phyloP scores from a whole-genome alignment of 441 rosid genomes.

The Lepidium campestre region DNA sequence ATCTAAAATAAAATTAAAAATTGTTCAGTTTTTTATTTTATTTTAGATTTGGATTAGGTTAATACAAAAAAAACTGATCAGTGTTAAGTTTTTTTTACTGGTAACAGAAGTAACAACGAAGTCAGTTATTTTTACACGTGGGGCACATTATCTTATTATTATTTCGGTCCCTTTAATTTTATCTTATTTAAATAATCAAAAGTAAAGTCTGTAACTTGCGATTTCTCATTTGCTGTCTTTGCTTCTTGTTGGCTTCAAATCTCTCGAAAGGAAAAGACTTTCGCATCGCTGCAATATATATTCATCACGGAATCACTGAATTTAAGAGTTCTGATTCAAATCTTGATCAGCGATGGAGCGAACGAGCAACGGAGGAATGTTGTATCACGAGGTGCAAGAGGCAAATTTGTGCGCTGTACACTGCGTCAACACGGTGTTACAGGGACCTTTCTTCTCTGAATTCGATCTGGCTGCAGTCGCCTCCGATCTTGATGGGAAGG shows the following conservation, averaged over 20 bases:
- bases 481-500: conserved; percentile 76
- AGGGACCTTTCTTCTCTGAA: conserved; percentile 94
- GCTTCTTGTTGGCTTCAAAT: neutral
- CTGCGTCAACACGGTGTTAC: conserved; percentile 92
- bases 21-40: too few relatives aligned
- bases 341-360: conserved; percentile 48
- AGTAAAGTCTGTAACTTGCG: neutral
- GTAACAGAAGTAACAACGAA: too few relatives aligned
- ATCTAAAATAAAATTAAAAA: too few relatives aligned
- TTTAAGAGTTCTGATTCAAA: neutral
- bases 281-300: neutral
- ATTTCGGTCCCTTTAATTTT: neutral
- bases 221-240: neutral
- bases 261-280: neutral
- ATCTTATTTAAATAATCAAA: neutral
- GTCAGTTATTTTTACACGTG: neutral
- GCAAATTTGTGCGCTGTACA: conserved; percentile 96
- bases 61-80: too few relatives aligned
- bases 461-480: conserved; percentile 93
- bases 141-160: neutral
- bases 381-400: conserved; percentile 98
- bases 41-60: too few relatives aligned
- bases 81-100: too few relatives aligned
- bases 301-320: neutral
- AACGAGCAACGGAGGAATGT: conserved; percentile 83